Conservation (phyloP, 2,329 filamentous ascomycete genomes). For the Claviceps africana region DNA sequence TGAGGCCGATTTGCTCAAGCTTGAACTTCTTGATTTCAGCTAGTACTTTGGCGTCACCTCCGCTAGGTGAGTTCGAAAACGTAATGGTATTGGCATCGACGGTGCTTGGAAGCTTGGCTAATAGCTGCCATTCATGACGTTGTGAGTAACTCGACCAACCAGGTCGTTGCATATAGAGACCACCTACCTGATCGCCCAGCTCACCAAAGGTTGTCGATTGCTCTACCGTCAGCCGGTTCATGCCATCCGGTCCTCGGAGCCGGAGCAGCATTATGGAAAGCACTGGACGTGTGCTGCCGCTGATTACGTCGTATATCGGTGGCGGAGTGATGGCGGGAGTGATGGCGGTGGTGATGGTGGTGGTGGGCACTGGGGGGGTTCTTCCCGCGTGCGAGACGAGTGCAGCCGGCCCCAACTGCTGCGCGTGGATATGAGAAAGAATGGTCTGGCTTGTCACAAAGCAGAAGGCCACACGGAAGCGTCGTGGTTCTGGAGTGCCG, state of each 20-base stretch:
- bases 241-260: slow-evolving; percentile 84
- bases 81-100: slow-evolving; percentile 46
- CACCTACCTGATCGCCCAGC: slow-evolving; percentile 37
- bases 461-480: slow-evolving; percentile 3
- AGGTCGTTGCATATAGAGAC: not conserved
- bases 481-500: too few species aligned
- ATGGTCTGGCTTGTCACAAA: not conserved
- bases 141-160: not conserved
- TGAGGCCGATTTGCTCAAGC: slow-evolving; percentile 45
- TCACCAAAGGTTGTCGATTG: slow-evolving; percentile 57
- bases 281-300: not conserved
- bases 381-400: not conserved
- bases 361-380: not conserved
- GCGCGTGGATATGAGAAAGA: not conserved
- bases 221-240: slow-evolving; percentile 71
- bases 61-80: slow-evolving; percentile 46
- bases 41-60: slow-evolving; percentile 44
- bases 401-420: not conserved
- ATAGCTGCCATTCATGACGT: slow-evolving; percentile 29
- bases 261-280: slow-evolving; percentile 57
- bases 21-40: slow-evolving; percentile 41
- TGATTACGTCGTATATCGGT: not conserved
- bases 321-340: not conserved
- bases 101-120: slow-evolving; percentile 45
- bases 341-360: not conserved